Base-by-base conservation (phyloP, 768 basidiomycete species). In the Mycena sanguinolenta region DNA sequence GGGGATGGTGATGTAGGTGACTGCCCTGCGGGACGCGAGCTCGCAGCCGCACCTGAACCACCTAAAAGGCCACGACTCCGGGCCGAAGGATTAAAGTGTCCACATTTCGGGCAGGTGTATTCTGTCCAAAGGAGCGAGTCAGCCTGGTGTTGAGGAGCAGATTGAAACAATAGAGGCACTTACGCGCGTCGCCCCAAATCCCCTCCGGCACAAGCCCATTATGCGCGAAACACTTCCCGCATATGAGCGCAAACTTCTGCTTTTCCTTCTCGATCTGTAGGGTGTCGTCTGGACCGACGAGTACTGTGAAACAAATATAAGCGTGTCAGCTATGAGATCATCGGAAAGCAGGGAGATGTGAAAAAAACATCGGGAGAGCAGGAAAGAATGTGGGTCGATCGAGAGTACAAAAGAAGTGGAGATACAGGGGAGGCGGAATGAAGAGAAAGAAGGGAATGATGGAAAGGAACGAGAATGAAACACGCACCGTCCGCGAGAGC, bases 201-300 rank as follows among this genome's bases (percentile, higher is more conserved):
- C 85, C 89, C 77, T 95, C 95, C 75, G 92, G 91, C 13, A 95
- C 93, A 3, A 98, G 85, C 4, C 96, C 96, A 70, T 97, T 97
- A 77, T 97, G 96, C 25, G 89, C 81, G 75, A 93, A 97, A 77
- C 96, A 97, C 70, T 89, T 90, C 73, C 91, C 90, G 80, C 96
- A 97, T 55, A 97, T 96, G 58, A 97, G 87, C 2, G 96, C 96
- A 74, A 95, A 97, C 19, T 57, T 53, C 65, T 87, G 86, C 38
- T 77, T 89, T 78, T 46, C 65, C 12, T 19, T n/a, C 9, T 76
- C 88, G 78, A 78, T 84, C 75, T 75, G 87, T 70, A 87, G 82
- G 32, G 81, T 82, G 27, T 93, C 92, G 57, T 93, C 93, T 60
- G 95, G 94, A 21, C 95, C 95, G 3, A 97, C 85, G 52, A 97